Evolutionary conservation across 148 eudicot genomes (phyloP), one percentile per base, ranked within the genome.

Genomic region (Arctostaphylos glauca): DNA sequence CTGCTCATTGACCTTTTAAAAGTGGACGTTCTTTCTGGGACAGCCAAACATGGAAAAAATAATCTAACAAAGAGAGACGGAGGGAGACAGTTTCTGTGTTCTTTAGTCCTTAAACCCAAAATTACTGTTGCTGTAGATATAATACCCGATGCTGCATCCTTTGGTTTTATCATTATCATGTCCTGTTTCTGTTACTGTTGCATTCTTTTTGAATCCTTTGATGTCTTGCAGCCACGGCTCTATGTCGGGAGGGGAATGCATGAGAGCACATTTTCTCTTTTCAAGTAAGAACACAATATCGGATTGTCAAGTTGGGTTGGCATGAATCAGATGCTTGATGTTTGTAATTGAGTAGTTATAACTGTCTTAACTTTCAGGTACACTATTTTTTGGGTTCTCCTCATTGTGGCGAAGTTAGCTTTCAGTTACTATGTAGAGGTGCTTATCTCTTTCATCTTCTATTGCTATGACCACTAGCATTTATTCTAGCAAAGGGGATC

Each of bases 161-260:
- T 47, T 62, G 38, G 49, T 18, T 66, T 21, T 38, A 18, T 50
- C 9, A 21, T 60, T 31, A 3, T 23, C 6, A 6, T 31, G 19
- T 76, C 18, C 56, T 9, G 4, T 83, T 66, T 43, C 25, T 68
- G 44, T 78, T 81, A 66, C 31, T 14, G 10, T 64, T 68, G 71
- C 50, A 21, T 21, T 77, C 52, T 71, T 80, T 78, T 21, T 87
- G 52, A 56, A 48, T 85, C 48, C 59, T 43, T 14, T 82, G 78
- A 75, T 81, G 16, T 79, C 72, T 75, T 87, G 83, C 86, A 92
- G 95, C 92, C 92, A 81, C 90, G 93, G 80, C 92, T 92, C 79
- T 92, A 88, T 82, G 95, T 92, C 75, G 95, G 92, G 78, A 92
- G 95, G 87, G 95, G 95, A 80, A 92, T 92, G 93, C 95, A 90